Conservation (phyloP, 1,139 yeast genomes). For the Pichia sp. region DNA sequence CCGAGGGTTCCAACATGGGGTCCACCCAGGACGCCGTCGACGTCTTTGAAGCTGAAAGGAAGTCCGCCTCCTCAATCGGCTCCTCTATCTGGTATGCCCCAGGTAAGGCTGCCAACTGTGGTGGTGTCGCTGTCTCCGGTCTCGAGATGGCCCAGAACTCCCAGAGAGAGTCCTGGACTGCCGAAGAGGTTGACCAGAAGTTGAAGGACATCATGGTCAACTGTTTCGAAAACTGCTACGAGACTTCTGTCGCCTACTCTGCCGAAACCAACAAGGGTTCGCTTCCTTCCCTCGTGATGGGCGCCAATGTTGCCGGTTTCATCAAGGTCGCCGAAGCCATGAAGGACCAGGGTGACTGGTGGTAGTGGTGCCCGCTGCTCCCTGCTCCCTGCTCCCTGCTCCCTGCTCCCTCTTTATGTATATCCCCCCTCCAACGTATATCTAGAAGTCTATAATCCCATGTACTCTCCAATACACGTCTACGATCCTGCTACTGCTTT, state of each 20-base stretch:
- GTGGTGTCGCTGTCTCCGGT: constrained; percentile 99
- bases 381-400: background rate
- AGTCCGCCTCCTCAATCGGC: constrained; percentile 40
- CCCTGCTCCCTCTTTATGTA: background rate
- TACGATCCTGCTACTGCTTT: too few species aligned
- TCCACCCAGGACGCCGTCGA: constrained; percentile 96
- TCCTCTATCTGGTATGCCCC: constrained; percentile 94
- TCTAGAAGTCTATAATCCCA: background rate
- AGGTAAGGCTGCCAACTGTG: constrained; percentile 99
- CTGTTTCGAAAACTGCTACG: constrained; percentile 90
- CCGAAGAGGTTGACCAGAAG: constrained; percentile 83
- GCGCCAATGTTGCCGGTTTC: constrained; percentile 99
- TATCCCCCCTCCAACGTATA: background rate
- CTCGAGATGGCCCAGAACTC: constrained; percentile 99
- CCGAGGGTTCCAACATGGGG: constrained; percentile 99
- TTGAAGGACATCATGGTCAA: constrained; percentile 88
- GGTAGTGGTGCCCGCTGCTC: constrained; percentile 24
- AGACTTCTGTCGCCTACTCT: constrained; percentile 77
- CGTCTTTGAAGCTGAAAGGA: constrained; percentile 85
- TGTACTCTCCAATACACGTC: background rate
- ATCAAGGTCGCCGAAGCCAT: constrained; percentile 97
- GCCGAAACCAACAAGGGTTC: constrained; percentile 59
- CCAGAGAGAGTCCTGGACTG: constrained; percentile 82
- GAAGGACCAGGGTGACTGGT: constrained; percentile 89
- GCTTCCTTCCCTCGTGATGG: constrained; percentile 92